A percentile compares a stretch with the other conserved stretches of the same genome.
Evolutionary conservation across 2,329 filamentous ascomycete genomes (phyloP).

Genomic region (Westerdykella ornata): DNA sequence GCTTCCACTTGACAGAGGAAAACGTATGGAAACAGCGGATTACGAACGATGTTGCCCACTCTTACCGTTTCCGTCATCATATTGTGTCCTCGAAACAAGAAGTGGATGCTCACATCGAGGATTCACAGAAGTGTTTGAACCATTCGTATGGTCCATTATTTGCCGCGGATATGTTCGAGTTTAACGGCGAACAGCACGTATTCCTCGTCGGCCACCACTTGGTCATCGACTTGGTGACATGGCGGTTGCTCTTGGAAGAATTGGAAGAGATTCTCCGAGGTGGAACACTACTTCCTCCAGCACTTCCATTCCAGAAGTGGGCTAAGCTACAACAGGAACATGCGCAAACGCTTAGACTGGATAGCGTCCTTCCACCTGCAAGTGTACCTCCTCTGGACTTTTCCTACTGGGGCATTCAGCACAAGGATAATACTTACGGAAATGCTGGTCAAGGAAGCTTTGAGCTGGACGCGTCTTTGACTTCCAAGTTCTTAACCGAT

Average conservation of each 20-base stretch:
- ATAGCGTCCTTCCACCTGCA: conserved; percentile 23
- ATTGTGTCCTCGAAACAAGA: conserved; percentile 16
- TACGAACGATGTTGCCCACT: conserved; percentile 24
- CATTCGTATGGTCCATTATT: conserved; percentile 24
- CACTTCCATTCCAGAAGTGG: conserved; percentile 37
- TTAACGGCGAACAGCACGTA: conserved; percentile 23
- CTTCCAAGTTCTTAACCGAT: conserved; percentile 21
- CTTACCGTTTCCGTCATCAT: conserved; percentile 24
- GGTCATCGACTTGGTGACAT: conserved; percentile 43
- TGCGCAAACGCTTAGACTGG: conserved; percentile 15
- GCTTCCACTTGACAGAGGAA: conserved; percentile 20
- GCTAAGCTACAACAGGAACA: conserved; percentile 33
- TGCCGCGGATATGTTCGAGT: conserved; percentile 34
- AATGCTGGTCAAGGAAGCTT: conserved; percentile 33
- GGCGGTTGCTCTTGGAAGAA: conserved; percentile 43
- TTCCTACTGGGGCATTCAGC: conserved; percentile 37
- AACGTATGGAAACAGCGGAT: conserved; percentile 28
- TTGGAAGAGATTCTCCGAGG: conserved; percentile 37
- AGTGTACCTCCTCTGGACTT: conserved; percentile 30
- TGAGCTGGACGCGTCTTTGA: conserved; percentile 21
- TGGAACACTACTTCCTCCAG: conserved; percentile 26
- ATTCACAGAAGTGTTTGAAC: conserved; percentile 25
- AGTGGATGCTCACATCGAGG: conserved; percentile 27
- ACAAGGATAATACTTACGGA: conserved; percentile 33
- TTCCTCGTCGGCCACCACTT: conserved; percentile 35